phyloP scores from a whole-genome alignment of 306 rosid genomes.

The Castanea crenata region DNA sequence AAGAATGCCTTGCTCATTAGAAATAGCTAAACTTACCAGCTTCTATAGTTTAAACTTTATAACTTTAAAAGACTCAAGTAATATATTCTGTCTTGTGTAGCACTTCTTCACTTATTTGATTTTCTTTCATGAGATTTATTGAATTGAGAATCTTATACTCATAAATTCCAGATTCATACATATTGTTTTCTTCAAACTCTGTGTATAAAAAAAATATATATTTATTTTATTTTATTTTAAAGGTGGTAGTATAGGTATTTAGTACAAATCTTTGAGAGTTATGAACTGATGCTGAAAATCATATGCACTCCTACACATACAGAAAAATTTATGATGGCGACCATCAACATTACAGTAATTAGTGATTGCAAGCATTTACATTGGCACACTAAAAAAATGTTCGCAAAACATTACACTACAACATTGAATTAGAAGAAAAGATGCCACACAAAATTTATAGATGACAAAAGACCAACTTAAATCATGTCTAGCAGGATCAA shows the following conservation, averaged over 20 bases:
- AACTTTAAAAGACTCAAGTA: background rate
- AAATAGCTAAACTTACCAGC: background rate
- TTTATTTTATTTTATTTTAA: too few species aligned
- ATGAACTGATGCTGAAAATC: background rate
- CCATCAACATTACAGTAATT: too few species aligned
- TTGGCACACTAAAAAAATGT: background rate
- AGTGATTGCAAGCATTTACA: background rate
- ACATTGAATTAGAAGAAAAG: background rate
- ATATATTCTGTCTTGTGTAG: background rate
- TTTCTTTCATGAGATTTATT: background rate
- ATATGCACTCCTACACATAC: too few species aligned
- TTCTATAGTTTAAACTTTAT: background rate
- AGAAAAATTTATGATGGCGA: background rate
- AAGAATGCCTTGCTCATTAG: background rate
- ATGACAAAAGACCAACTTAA: slow-evolving; percentile 46
- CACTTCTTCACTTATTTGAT: background rate
- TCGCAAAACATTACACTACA: background rate
- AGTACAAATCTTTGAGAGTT: background rate
- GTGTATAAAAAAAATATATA: background rate
- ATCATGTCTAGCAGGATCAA: slow-evolving; percentile 89
- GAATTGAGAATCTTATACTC: background rate
- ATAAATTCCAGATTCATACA: background rate
- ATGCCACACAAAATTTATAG: background rate
- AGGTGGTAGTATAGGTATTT: background rate
- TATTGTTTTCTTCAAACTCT: background rate